These are phyloP conservation scores for Cladosporium phlei DNA, from an alignment of 2,329 filamentous ascomycete species.

Conservation along the genomic window DNA sequence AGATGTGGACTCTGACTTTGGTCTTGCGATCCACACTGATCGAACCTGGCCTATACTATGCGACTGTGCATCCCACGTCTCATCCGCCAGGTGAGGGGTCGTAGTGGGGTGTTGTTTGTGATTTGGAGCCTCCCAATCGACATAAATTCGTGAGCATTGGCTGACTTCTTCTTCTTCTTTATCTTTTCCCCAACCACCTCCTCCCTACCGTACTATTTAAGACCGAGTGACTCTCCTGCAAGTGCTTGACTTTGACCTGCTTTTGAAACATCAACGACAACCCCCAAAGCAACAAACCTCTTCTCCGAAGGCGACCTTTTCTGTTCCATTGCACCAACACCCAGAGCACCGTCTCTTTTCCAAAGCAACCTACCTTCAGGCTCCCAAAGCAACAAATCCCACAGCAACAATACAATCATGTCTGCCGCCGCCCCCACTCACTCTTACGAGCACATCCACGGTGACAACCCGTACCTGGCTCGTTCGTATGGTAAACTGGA, in stretches of 20 bases:
- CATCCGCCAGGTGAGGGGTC: constrained; percentile 9
- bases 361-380: constrained; percentile 11
- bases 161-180: constrained; percentile 4
- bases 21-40: constrained; percentile 7
- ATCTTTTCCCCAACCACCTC: not conserved
- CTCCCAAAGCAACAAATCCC: constrained; percentile 12
- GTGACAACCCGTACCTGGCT: constrained; percentile 12
- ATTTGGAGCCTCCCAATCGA: not conserved
- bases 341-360: constrained; percentile 12
- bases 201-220: not conserved
- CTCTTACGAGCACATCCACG: constrained; percentile 13
- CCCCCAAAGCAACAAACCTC: not conserved
- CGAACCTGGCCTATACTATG: not conserved
- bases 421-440: constrained; percentile 1
- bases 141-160: constrained; percentile 6
- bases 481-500: constrained; percentile 10
- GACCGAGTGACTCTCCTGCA: constrained; percentile 5
- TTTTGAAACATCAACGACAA: constrained; percentile 1
- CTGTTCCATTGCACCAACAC: constrained; percentile 12
- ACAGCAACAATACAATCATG: constrained; percentile 9
- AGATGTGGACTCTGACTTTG: constrained; percentile 11
- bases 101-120: constrained; percentile 6
- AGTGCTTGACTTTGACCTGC: constrained; percentile 10
- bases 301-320: not conserved
- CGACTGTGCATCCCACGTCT: constrained; percentile 3